These are phyloP conservation scores for Penicillium malachiteum DNA, from an alignment of 495 filamentous ascomycete species.

Conservation along the genomic window DNA sequence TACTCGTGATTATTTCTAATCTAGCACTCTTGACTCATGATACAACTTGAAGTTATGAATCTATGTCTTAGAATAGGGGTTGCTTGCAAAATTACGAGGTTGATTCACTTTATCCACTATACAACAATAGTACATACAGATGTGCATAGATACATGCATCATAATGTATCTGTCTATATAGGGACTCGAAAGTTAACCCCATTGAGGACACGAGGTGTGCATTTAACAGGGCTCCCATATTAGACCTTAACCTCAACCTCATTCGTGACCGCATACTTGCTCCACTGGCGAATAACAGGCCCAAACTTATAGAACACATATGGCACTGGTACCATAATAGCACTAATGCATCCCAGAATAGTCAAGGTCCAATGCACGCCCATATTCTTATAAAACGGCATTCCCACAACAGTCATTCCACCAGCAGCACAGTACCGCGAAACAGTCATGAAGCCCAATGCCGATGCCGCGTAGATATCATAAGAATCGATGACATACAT, in stretches of 20 bases:
- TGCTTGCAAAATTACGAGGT: too few relatives aligned
- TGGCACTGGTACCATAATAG: slow-evolving; percentile 51
- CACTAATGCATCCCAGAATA: slow-evolving; percentile 52
- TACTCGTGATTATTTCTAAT: too few relatives aligned
- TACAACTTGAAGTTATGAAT: too few relatives aligned
- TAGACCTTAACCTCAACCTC: slow-evolving; percentile 9
- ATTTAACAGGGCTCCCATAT: slow-evolving; percentile 26
- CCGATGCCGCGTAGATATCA: slow-evolving; percentile 43
- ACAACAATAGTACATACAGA: too few relatives aligned
- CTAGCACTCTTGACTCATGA: too few relatives aligned
- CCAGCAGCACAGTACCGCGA: slow-evolving; percentile 52
- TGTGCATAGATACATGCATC: too few relatives aligned
- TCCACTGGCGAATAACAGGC: slow-evolving; percentile 42
- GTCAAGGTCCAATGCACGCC: slow-evolving; percentile 58
- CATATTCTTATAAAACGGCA: slow-evolving; percentile 53
- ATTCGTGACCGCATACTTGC: slow-evolving; percentile 41
- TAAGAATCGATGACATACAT: slow-evolving; percentile 59
- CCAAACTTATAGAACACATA: slow-evolving; percentile 55
- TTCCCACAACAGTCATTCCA: slow-evolving; percentile 47
- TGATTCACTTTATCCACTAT: slow-evolving; percentile 39
- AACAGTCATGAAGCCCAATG: slow-evolving; percentile 49
- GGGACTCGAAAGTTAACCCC: slow-evolving; percentile 55
- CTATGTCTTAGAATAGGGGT: too few relatives aligned
- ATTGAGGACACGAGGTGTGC: slow-evolving; percentile 14
- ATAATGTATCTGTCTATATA: too few relatives aligned